A percentile compares a stretch with the other conserved stretches of the same genome.
These are phyloP conservation scores for Phlebiopsis flavidoalba DNA, from an alignment of 768 basidiomycete species.

Conservation along the genomic window DNA sequence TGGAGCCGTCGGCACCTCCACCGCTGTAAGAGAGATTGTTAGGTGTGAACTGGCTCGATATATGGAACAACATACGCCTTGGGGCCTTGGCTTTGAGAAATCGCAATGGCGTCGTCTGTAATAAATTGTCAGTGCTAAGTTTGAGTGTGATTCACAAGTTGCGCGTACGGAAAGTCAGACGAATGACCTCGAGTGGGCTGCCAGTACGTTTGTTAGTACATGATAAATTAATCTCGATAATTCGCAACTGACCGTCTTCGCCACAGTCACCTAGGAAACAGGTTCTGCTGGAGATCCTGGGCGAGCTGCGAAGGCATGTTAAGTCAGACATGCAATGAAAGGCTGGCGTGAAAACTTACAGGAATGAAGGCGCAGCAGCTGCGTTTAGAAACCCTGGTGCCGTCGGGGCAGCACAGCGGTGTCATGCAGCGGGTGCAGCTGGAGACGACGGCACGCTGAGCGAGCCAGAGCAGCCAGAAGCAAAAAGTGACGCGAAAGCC, in stretches of 20 bases:
- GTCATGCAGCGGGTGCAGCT: conserved; percentile 2
- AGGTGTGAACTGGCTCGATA: not conserved
- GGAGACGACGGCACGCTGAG: not conserved
- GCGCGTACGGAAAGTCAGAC: conserved; percentile 10
- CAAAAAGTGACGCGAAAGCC: conserved; percentile 14
- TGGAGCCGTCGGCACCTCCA: conserved; percentile 23
- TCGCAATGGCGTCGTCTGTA: conserved; percentile 11
- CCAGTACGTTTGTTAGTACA: not conserved
- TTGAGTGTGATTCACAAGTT: not conserved
- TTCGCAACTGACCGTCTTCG: conserved; percentile 5
- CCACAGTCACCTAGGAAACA: conserved; percentile 11
- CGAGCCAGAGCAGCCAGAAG: conserved; percentile 12
- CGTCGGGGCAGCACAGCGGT: conserved; percentile 14
- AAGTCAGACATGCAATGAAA: not conserved
- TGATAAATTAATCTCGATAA: not conserved
- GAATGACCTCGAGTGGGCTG: conserved; percentile 15
- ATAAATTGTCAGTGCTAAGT: not conserved
- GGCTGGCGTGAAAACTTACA: not conserved
- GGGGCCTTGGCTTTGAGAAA: conserved; percentile 4
- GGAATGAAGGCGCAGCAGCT: conserved; percentile 15
- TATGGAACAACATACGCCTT: not conserved
- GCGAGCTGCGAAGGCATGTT: not conserved
- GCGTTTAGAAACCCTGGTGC: conserved; percentile 11
- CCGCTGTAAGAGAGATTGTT: conserved; percentile 13
- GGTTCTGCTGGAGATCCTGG: not conserved